Evolutionary conservation across 495 filamentous ascomycete species (phyloP).

Genomic region (Bombardia bombarda): DNA sequence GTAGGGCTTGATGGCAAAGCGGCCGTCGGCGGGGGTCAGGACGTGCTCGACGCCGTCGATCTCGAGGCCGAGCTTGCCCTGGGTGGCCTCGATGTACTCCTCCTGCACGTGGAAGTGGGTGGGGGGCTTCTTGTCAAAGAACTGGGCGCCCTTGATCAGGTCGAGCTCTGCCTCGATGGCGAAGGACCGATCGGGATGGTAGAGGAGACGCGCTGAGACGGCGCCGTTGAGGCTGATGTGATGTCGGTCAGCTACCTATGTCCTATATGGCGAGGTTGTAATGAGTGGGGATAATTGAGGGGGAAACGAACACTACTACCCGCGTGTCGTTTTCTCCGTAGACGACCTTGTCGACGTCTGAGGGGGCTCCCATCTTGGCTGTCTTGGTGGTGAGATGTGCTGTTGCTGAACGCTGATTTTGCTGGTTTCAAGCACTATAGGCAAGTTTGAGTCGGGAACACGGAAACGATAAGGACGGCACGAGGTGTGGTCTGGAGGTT

Average conservation of each 20-base stretch:
- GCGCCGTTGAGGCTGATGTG: not conserved
- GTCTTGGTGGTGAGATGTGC: too few species aligned
- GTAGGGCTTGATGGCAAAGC: constrained; percentile 29
- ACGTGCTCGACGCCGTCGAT: constrained; percentile 26
- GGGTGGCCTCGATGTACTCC: constrained; percentile 32
- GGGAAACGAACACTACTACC: not conserved
- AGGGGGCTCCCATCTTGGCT: too few species aligned
- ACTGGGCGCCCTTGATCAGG: constrained; percentile 12
- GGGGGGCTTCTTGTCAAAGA: constrained; percentile 28
- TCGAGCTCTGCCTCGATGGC: constrained; percentile 31
- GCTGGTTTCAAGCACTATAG: too few species aligned
- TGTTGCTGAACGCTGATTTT: too few species aligned
- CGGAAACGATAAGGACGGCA: too few species aligned
- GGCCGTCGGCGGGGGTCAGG: constrained; percentile 23
- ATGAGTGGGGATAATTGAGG: too few species aligned
- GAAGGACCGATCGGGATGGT: constrained; percentile 24
- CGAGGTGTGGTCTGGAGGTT: too few species aligned
- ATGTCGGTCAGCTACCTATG: not conserved
- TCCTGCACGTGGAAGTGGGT: constrained; percentile 38
- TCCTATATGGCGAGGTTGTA: not conserved
- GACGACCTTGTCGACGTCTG: not conserved
- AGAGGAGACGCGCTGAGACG: not conserved
- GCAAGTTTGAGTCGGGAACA: too few species aligned
- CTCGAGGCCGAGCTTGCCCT: constrained; percentile 30
- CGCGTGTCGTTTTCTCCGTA: not conserved